phyloP scores from a whole-genome alignment of 108 stramenopile genomes.

The Asterionellopsis glacialis region DNA sequence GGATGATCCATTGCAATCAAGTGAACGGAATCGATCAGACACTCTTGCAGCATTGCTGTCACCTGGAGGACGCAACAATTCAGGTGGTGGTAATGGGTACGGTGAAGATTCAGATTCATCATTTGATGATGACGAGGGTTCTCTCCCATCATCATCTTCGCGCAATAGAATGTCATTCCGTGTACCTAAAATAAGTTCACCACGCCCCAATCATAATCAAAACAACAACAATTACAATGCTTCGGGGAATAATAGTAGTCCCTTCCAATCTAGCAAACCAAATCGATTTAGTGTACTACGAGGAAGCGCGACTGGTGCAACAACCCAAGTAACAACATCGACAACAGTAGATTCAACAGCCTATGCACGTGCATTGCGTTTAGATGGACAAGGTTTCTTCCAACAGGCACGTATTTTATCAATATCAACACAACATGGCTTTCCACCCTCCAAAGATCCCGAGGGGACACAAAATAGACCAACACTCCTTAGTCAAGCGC shows the following conservation, averaged over 20 bases:
- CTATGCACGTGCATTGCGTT: slow-evolving; percentile 32
- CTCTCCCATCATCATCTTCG: background rate
- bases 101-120: slow-evolving; percentile 1
- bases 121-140: slow-evolving; percentile 6
- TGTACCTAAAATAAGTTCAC: background rate
- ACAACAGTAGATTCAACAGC: slow-evolving; percentile 7
- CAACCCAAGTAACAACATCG: too few species aligned
- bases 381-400: slow-evolving; percentile 50
- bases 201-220: background rate
- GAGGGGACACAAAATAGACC: slow-evolving; percentile 38
- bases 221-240: background rate
- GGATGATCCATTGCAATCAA: background rate
- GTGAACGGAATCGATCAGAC: slow-evolving; percentile 2
- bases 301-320: too few species aligned
- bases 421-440: slow-evolving; percentile 50
- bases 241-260: too few species aligned
- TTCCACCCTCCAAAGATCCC: slow-evolving; percentile 77
- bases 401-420: slow-evolving; percentile 56
- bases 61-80: too few species aligned
- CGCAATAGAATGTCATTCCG: background rate
- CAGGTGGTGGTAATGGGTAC: background rate
- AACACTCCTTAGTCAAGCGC: slow-evolving; percentile 8
- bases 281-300: too few species aligned
- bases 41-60: background rate
- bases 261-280: too few species aligned